Evolutionary conservation across 2,329 filamentous ascomycete genomes (phyloP).

Genomic region (Paecilomyces sp.): DNA sequence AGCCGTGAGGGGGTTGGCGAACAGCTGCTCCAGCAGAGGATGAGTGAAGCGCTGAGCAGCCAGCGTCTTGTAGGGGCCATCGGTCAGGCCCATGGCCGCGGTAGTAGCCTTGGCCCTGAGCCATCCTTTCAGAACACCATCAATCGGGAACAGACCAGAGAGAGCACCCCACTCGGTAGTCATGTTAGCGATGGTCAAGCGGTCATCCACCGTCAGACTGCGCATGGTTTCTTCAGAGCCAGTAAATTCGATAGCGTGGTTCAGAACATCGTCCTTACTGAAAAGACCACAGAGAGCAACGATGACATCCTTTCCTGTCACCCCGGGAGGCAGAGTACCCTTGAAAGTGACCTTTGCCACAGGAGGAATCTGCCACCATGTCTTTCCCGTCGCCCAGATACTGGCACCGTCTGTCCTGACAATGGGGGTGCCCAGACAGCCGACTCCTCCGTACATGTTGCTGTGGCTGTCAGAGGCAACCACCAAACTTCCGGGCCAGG

Average conservation of each 20-base stretch:
- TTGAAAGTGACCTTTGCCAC: slow-evolving; percentile 73
- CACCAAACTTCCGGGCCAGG: slow-evolving; percentile 75
- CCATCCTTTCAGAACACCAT: slow-evolving; percentile 65
- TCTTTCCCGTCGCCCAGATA: slow-evolving; percentile 76
- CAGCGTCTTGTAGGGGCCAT: slow-evolving; percentile 40
- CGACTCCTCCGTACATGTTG: slow-evolving; percentile 79
- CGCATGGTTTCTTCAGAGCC: slow-evolving; percentile 70
- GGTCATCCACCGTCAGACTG: slow-evolving; percentile 64
- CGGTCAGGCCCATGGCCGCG: slow-evolving; percentile 53
- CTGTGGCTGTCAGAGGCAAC: slow-evolving; percentile 67
- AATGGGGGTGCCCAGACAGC: slow-evolving; percentile 69
- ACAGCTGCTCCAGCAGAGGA: slow-evolving; percentile 63
- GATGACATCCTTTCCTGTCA: slow-evolving; percentile 92
- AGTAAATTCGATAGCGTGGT: slow-evolving; percentile 83
- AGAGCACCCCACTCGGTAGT: slow-evolving; percentile 74
- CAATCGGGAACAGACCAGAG: slow-evolving; percentile 72
- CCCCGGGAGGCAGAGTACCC: slow-evolving; percentile 67
- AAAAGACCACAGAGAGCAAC: slow-evolving; percentile 81
- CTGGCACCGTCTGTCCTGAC: slow-evolving; percentile 81
- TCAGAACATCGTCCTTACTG: slow-evolving; percentile 79
- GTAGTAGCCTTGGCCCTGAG: slow-evolving; percentile 67
- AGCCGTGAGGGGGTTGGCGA: slow-evolving; percentile 58
- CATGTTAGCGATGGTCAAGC: slow-evolving; percentile 69
- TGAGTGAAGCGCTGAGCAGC: slow-evolving; percentile 62
- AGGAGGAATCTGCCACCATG: slow-evolving; percentile 85